These are phyloP conservation scores for Boletus insuetus DNA, from an alignment of 768 basidiomycete genomes.

Conservation along the genomic window DNA sequence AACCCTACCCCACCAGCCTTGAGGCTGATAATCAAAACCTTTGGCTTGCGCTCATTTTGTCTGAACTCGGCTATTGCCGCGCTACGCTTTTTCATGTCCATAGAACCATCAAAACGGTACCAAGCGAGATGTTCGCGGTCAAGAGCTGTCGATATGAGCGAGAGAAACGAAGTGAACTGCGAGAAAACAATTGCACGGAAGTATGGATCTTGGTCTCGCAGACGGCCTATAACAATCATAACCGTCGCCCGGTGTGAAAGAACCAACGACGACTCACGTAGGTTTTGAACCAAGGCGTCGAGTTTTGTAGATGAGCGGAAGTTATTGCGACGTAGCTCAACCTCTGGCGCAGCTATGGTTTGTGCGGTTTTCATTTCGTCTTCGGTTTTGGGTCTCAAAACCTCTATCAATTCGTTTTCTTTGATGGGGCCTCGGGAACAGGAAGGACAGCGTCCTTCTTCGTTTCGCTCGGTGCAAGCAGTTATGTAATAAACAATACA, in stretches of 20 bases:
- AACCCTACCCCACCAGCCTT: constrained; percentile 93
- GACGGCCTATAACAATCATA: constrained; percentile 41
- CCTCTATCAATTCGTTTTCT: constrained; percentile 61
- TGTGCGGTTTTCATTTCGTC: neutral
- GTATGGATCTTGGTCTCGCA: constrained; percentile 67
- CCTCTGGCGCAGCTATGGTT: constrained; percentile 35
- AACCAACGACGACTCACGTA: constrained; percentile 47
- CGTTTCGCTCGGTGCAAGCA: constrained; percentile 63
- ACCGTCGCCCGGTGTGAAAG: neutral
- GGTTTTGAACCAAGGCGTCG: constrained; percentile 71
- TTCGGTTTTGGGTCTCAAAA: constrained; percentile 39
- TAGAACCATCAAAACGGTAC: constrained; percentile 88
- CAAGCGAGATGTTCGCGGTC: constrained; percentile 66
- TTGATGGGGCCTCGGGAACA: constrained; percentile 71
- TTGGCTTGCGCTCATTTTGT: constrained; percentile 61
- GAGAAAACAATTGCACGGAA: constrained; percentile 89
- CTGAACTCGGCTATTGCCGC: constrained; percentile 79
- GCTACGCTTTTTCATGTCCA: constrained; percentile 81
- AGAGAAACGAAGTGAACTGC: constrained; percentile 86
- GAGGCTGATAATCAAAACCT: constrained; percentile 73
- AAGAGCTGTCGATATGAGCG: constrained; percentile 71
- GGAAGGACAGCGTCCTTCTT: constrained; percentile 75
- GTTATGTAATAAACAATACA: constrained; percentile 78
- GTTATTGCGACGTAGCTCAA: constrained; percentile 73
- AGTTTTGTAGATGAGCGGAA: constrained; percentile 91